Evolutionary conservation across 1,284 basidiomycete species (phyloP).

Genomic region (Ceratobasidium sp.): DNA sequence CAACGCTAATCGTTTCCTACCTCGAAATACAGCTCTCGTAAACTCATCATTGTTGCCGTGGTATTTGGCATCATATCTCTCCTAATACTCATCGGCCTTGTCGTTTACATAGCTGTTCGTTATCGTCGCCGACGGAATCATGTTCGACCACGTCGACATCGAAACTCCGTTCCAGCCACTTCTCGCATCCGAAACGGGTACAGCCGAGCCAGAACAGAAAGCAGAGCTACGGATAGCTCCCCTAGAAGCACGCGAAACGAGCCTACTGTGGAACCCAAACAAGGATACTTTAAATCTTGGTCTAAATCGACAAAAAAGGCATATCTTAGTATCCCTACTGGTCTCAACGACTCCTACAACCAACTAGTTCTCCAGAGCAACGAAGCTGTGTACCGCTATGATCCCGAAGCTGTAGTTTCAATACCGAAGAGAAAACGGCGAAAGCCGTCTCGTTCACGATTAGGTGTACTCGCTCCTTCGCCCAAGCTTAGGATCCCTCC

Average conservation of each 20-base stretch:
- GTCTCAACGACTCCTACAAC: not conserved
- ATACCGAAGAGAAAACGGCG: not conserved
- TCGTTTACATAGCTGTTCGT: constrained; percentile 1
- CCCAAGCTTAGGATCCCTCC: not conserved
- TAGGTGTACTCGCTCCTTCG: not conserved
- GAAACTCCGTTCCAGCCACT: constrained; percentile 14
- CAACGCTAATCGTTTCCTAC: not conserved
- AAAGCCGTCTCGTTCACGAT: not conserved
- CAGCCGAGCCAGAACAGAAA: constrained; percentile 4
- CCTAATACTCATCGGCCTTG: not conserved
- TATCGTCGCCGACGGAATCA: not conserved
- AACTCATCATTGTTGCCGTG: constrained; percentile 24
- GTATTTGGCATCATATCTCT: constrained; percentile 6
- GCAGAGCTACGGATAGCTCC: not conserved
- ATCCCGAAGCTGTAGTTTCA: not conserved
- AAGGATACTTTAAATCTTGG: constrained; percentile 23
- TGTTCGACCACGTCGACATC: not conserved
- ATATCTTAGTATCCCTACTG: constrained; percentile 8
- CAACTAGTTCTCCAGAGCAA: not conserved
- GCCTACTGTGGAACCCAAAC: not conserved
- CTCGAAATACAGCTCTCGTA: not conserved
- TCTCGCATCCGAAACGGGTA: constrained; percentile 28
- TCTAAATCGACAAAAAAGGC: constrained; percentile 5
- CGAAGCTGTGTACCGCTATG: constrained; percentile 15
- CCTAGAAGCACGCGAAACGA: not conserved